Conservation (phyloP, 2,329 filamentous ascomycete species). For the Cladosporium halotolerans region DNA sequence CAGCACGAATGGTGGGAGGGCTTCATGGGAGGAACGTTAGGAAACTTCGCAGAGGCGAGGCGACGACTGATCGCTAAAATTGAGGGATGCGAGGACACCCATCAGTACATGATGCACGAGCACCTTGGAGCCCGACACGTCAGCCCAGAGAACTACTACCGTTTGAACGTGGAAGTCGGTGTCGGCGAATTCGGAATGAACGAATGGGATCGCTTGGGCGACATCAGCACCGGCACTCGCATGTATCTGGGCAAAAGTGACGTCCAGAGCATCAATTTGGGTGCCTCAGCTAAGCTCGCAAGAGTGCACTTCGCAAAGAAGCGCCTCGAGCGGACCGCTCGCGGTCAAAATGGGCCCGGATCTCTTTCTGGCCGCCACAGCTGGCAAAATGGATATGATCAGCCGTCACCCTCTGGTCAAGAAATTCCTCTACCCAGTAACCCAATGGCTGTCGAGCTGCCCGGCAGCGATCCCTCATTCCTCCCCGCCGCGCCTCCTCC, state of each 20-base stretch:
- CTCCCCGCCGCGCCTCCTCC: conserved; percentile 22
- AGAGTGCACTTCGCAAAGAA: conserved; percentile 73
- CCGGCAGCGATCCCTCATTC: conserved; percentile 21
- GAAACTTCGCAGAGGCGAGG: conserved; percentile 86
- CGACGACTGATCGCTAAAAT: conserved; percentile 83
- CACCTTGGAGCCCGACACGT: conserved; percentile 67
- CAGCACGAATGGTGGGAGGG: conserved; percentile 86
- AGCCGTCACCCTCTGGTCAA: conserved; percentile 23
- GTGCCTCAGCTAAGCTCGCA: conserved; percentile 72
- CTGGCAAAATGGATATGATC: conserved; percentile 27
- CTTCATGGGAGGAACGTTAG: conserved; percentile 63
- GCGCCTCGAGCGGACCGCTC: conserved; percentile 52
- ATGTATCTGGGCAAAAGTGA: conserved; percentile 69
- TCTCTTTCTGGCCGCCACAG: conserved; percentile 18
- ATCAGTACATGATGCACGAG: conserved; percentile 77
- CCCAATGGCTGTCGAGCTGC: conserved; percentile 33
- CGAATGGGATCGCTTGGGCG: conserved; percentile 87
- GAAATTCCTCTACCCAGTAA: conserved; percentile 35
- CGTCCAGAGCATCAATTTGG: conserved; percentile 70
- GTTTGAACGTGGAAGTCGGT: conserved; percentile 92
- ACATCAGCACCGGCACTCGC: conserved; percentile 88
- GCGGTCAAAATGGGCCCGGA: not conserved
- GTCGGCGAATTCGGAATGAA: conserved; percentile 99
- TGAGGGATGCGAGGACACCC: conserved; percentile 87
- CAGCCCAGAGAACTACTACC: conserved; percentile 84